Evolutionary conservation across 2,329 filamentous ascomycete species (phyloP).

Genomic region (Pseudogymnoascus sp.): DNA sequence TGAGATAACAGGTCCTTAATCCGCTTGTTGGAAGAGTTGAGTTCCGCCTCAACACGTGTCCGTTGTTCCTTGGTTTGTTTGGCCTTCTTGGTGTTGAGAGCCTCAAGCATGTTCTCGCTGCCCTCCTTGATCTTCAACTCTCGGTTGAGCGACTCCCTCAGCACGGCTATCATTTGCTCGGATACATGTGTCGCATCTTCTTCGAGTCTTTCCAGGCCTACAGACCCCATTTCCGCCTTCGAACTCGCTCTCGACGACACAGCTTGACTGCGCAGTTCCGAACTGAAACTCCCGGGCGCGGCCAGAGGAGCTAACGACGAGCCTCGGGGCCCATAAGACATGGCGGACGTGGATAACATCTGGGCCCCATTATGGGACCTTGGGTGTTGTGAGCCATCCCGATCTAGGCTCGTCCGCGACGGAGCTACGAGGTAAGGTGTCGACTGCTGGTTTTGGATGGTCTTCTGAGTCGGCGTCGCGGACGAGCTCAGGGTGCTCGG

Average conservation of each 20-base stretch:
- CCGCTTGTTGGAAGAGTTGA: slow-evolving; percentile 76
- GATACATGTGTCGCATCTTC: slow-evolving; percentile 54
- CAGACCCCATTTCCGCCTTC: slow-evolving; percentile 46
- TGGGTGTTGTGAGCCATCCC: slow-evolving; percentile 47
- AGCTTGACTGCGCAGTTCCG: slow-evolving; percentile 71
- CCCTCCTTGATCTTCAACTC: slow-evolving; percentile 98
- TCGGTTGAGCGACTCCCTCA: slow-evolving; percentile 82
- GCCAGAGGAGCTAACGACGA: slow-evolving; percentile 64
- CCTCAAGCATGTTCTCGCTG: slow-evolving; percentile 95
- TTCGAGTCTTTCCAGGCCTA: slow-evolving; percentile 49
- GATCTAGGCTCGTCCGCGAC: slow-evolving; percentile 47
- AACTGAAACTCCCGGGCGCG: slow-evolving; percentile 79
- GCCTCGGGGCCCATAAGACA: slow-evolving; percentile 59
- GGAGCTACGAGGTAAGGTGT: slow-evolving; percentile 32
- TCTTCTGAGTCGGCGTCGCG: slow-evolving; percentile 48
- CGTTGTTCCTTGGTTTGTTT: slow-evolving; percentile 90
- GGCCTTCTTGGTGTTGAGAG: slow-evolving; percentile 85
- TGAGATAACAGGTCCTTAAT: slow-evolving; percentile 55
- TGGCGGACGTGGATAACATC: slow-evolving; percentile 44
- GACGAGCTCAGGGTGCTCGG: slow-evolving; percentile 47
- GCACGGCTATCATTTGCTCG: slow-evolving; percentile 66
- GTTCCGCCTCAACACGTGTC: slow-evolving; percentile 72
- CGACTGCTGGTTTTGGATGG: slow-evolving; percentile 39
- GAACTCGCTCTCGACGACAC: slow-evolving; percentile 54
- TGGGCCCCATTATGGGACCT: slow-evolving; percentile 39